Conservation (phyloP, 2,329 filamentous ascomycete genomes). For the Fusarium euwallaceae region DNA sequence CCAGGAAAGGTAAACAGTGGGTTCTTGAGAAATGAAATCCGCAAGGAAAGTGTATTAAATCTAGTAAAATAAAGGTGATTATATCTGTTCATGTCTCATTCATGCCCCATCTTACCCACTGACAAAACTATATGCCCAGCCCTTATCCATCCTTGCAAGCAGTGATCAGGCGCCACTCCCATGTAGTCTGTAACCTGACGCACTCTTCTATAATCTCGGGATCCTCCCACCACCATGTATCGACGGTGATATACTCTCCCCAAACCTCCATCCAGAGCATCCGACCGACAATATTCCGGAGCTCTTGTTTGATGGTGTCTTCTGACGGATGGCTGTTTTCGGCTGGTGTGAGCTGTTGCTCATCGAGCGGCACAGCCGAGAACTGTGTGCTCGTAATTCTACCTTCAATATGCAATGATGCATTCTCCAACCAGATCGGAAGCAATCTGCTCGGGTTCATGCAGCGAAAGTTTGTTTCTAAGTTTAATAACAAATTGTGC, state of each 20-base stretch:
- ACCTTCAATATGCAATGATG: constrained; percentile 61
- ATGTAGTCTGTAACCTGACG: constrained; percentile 63
- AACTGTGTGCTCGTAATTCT: constrained; percentile 61
- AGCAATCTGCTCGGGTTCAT: constrained; percentile 70
- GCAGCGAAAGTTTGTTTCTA: constrained; percentile 71
- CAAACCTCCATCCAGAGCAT: constrained; percentile 73
- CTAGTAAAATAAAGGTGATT: neutral
- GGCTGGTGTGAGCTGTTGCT: constrained; percentile 19
- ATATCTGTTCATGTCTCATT: neutral
- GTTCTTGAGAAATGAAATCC: neutral
- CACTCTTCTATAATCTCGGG: constrained; percentile 67
- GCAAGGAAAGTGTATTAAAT: neutral
- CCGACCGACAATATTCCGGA: constrained; percentile 65
- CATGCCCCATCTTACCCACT: neutral
- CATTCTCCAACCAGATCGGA: constrained; percentile 69
- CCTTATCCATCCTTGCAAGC: constrained; percentile 61
- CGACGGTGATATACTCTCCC: constrained; percentile 63
- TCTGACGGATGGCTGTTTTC: constrained; percentile 42
- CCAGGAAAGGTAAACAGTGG: neutral
- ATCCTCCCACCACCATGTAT: constrained; percentile 74
- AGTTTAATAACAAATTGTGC: constrained; percentile 68
- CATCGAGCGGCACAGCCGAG: constrained; percentile 54
- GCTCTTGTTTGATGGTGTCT: constrained; percentile 56
- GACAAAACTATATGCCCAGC: neutral
- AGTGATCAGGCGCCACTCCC: constrained; percentile 70